Conservation (phyloP, 345 rosid genomes). For the Carallia brachiata region DNA sequence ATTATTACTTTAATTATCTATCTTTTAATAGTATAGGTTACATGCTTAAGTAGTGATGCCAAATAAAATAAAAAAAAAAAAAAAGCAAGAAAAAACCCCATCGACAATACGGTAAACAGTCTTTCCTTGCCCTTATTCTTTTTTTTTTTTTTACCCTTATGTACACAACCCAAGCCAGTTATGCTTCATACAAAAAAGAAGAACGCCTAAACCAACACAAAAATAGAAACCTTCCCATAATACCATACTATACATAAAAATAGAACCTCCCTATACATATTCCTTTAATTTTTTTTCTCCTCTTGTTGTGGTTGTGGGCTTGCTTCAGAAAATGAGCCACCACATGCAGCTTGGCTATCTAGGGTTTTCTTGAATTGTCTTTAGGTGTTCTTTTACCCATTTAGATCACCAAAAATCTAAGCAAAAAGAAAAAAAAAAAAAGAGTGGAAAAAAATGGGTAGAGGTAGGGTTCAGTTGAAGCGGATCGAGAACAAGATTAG, state of each 20-base stretch:
- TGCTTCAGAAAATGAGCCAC: background rate
- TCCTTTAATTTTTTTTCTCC: constrained; percentile 3
- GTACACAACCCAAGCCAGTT: background rate
- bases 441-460: background rate
- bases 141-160: constrained; percentile 2
- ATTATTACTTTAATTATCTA: too few species aligned
- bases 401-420: background rate
- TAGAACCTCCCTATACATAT: background rate
- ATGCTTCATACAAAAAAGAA: too few species aligned
- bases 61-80: background rate
- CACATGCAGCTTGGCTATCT: constrained; percentile 1
- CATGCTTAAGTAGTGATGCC: too few species aligned
- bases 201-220: too few species aligned
- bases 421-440: background rate
- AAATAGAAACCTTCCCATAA: too few species aligned
- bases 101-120: background rate
- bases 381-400: background rate
- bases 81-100: background rate
- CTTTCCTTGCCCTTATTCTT: background rate
- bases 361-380: constrained; percentile 25
- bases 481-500: too few species aligned
- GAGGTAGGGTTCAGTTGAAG: too few species aligned
- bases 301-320: background rate
- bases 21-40: too few species aligned
- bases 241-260: too few species aligned